These are phyloP conservation scores for Clarireedia monteithiana DNA, from an alignment of 2,329 filamentous ascomycete genomes.

Conservation along the genomic window DNA sequence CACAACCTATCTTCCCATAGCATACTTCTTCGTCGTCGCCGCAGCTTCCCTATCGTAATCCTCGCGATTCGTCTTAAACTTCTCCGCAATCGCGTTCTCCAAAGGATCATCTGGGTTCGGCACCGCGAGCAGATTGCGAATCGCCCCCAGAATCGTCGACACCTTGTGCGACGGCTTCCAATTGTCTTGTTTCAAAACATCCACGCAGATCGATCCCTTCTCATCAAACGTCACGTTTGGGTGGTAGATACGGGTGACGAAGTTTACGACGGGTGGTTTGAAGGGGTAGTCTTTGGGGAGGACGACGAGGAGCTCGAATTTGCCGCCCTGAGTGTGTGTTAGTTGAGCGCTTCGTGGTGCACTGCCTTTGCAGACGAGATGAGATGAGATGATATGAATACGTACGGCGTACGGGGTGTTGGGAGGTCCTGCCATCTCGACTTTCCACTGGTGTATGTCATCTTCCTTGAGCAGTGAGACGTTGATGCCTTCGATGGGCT, in stretches of 20 bases:
- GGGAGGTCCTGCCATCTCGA: slow-evolving; percentile 57
- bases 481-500: slow-evolving; percentile 48
- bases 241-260: slow-evolving; percentile 69
- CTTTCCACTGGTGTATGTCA: slow-evolving; percentile 61
- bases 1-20: slow-evolving; percentile 28
- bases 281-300: slow-evolving; percentile 68
- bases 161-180: slow-evolving; percentile 71
- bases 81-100: slow-evolving; percentile 59
- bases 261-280: slow-evolving; percentile 62
- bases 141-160: slow-evolving; percentile 54
- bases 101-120: slow-evolving; percentile 67
- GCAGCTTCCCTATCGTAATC: slow-evolving; percentile 58
- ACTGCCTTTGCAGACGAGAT: neutral
- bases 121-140: slow-evolving; percentile 54
- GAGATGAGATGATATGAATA: slow-evolving; percentile 11
- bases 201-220: slow-evolving; percentile 67
- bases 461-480: slow-evolving; percentile 52
- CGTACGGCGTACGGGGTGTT: slow-evolving; percentile 57
- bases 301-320: slow-evolving; percentile 56
- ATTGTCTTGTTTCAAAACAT: slow-evolving; percentile 60
- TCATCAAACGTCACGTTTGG: slow-evolving; percentile 69
- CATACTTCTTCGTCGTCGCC: slow-evolving; percentile 62
- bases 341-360: neutral
- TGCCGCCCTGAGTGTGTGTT: slow-evolving; percentile 43
- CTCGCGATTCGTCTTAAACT: slow-evolving; percentile 56